Percentiles rank a stretch among this genome's conserved stretches.
phyloP scores from a whole-genome alignment of 176 grass and related monocot genomes.

The Oryza glumipatula region DNA sequence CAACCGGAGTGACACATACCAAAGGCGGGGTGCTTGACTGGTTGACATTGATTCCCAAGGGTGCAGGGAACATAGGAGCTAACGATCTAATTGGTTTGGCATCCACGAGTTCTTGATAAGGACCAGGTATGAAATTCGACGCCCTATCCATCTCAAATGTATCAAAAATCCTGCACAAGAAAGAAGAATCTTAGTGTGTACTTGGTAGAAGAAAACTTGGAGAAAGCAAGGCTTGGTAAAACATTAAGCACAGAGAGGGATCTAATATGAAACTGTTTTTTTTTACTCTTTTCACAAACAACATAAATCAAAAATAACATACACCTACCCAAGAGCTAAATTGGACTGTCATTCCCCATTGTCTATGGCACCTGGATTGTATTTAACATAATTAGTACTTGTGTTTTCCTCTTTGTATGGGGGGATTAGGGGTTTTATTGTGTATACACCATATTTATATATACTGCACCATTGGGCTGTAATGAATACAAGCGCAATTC shows the following conservation, averaged over 20 bases:
- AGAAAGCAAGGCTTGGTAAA: constrained; percentile 22
- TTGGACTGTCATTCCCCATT: constrained; percentile 5
- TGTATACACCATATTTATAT: background rate
- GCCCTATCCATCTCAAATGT: constrained; percentile 53
- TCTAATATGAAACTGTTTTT: constrained; percentile 19
- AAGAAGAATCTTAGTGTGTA: constrained; percentile 29
- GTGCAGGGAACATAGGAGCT: constrained; percentile 91
- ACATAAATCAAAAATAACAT: constrained; percentile 12
- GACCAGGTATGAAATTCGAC: constrained; percentile 46
- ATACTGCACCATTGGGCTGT: background rate
- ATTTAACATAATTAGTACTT: background rate
- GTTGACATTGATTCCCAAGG: constrained; percentile 74
- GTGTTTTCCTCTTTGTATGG: background rate
- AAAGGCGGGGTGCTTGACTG: constrained; percentile 74
- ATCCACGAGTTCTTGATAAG: constrained; percentile 78
- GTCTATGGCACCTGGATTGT: background rate
- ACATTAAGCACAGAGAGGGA: background rate
- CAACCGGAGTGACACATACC: constrained; percentile 72
- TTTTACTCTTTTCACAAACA: constrained; percentile 15
- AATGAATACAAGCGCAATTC: background rate
- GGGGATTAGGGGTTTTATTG: too few species aligned
- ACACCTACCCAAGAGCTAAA: constrained; percentile 9
- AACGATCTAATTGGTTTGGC: constrained; percentile 83
- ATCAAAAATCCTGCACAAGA: constrained; percentile 33
- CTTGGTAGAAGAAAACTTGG: constrained; percentile 17